These are phyloP conservation scores for Geotrichum ghanense DNA, from an alignment of 805 yeast genomes.

Conservation along the genomic window DNA sequence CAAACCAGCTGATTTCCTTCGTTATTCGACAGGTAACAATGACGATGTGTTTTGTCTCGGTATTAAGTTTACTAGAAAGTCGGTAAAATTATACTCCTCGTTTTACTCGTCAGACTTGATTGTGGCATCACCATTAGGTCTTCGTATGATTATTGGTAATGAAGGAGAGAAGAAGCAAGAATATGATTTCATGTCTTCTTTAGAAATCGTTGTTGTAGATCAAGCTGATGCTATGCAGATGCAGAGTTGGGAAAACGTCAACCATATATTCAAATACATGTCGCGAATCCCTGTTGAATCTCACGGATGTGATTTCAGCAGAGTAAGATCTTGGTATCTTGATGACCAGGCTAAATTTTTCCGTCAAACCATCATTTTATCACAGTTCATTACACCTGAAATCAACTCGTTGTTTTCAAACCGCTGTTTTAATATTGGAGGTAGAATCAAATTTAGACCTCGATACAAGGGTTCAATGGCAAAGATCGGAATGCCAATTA, in stretches of 20 bases:
- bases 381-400: slow-evolving; percentile 73
- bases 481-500: slow-evolving; percentile 50
- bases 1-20: slow-evolving; percentile 78
- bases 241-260: slow-evolving; percentile 88
- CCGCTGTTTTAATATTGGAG: slow-evolving; percentile 28
- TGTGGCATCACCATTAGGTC: slow-evolving; percentile 85
- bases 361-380: slow-evolving; percentile 68
- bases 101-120: slow-evolving; percentile 80
- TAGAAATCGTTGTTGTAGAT: slow-evolving; percentile 72
- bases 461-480: slow-evolving; percentile 47
- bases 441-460: slow-evolving; percentile 27
- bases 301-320: slow-evolving; percentile 78
- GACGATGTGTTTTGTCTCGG: slow-evolving; percentile 89
- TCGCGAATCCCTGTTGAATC: slow-evolving; percentile 70
- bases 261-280: slow-evolving; percentile 51
- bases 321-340: slow-evolving; percentile 86
- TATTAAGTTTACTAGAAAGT: slow-evolving; percentile 79
- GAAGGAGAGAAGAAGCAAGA: slow-evolving; percentile 43
- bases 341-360: slow-evolving; percentile 65
- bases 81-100: slow-evolving; percentile 72
- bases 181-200: slow-evolving; percentile 76
- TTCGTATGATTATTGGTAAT: slow-evolving; percentile 66
- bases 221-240: slow-evolving; percentile 76
- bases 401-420: slow-evolving; percentile 46
- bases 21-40: slow-evolving; percentile 75